Evolutionary conservation across 139 green algal genomes (phyloP).

Genomic region (Chlorella sorokiniana): DNA sequence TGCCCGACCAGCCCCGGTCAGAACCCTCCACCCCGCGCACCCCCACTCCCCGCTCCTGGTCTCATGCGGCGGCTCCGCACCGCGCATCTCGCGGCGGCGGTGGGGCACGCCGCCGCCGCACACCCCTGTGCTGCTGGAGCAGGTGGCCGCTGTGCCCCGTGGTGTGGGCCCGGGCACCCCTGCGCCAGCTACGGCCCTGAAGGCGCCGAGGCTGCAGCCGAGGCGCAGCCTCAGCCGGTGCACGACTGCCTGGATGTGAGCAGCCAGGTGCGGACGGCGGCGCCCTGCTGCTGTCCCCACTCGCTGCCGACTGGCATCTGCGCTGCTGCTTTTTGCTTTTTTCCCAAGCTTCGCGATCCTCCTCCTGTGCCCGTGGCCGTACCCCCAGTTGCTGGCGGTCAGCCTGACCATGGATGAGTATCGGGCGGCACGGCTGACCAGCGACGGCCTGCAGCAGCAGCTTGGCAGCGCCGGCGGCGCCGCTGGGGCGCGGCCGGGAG

Average conservation of each 20-base stretch:
- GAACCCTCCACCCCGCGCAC: conserved; percentile 3
- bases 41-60: not conserved
- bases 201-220: no score
- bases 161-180: no score
- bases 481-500: not conserved
- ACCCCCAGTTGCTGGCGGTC: conserved; percentile 16
- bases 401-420: conserved; percentile 10
- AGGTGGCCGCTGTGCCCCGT: not conserved
- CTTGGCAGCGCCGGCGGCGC: not conserved
- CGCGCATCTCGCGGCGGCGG: not conserved
- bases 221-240: no score
- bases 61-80: not conserved
- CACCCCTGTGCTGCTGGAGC: not conserved
- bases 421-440: no score
- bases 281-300: not conserved
- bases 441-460: no score
- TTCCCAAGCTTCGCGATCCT: not conserved
- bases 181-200: no score
- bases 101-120: not conserved
- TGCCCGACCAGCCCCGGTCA: no score
- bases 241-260: conserved; percentile 5
- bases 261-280: not conserved
- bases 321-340: no score
- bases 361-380: not conserved
- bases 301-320: not conserved